Conservation (phyloP, 1,284 basidiomycete genomes). For the Sphaerobolus stellatus region DNA sequence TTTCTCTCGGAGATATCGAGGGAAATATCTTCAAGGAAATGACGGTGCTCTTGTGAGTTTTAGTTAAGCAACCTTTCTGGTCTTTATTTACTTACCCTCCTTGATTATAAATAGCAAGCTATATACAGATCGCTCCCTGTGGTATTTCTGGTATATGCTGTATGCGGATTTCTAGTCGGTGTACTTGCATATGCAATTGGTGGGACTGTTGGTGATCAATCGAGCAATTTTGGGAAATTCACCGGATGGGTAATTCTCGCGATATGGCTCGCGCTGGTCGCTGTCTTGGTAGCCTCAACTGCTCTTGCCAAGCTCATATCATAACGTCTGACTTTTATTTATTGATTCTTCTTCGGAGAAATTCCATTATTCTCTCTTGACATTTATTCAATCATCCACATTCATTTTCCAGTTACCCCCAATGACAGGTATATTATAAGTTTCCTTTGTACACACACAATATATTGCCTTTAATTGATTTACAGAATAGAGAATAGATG, state of each 20-base stretch:
- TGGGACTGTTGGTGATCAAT: conserved; percentile 38
- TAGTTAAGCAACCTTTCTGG: conserved; percentile 40
- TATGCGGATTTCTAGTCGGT: conserved; percentile 63
- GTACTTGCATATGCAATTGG: conserved; percentile 65
- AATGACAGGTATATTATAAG: too few relatives aligned
- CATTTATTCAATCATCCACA: too few relatives aligned
- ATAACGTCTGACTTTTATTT: too few relatives aligned
- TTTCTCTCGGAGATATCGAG: conserved; percentile 62
- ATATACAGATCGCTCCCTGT: conserved; percentile 55
- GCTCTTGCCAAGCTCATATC: too few relatives aligned
- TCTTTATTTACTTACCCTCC: background rate
- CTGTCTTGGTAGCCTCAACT: conserved; percentile 6
- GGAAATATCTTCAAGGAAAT: conserved; percentile 43
- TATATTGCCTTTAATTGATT: too few relatives aligned
- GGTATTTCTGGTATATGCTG: conserved; percentile 67
- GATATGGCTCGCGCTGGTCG: conserved; percentile 12
- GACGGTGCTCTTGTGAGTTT: conserved; percentile 57
- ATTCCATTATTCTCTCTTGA: too few relatives aligned
- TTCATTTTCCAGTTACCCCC: too few relatives aligned
- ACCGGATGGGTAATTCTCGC: conserved; percentile 12
- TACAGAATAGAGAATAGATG: too few relatives aligned
- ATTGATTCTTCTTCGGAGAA: too few relatives aligned
- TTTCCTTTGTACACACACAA: too few relatives aligned
- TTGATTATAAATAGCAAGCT: conserved; percentile 3
- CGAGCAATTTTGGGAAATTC: conserved; percentile 3